Percentiles rank a stretch among this genome's conserved stretches.
These are phyloP conservation scores for Hypoxylon rickii DNA, from an alignment of 495 filamentous ascomycete species.

Conservation along the genomic window DNA sequence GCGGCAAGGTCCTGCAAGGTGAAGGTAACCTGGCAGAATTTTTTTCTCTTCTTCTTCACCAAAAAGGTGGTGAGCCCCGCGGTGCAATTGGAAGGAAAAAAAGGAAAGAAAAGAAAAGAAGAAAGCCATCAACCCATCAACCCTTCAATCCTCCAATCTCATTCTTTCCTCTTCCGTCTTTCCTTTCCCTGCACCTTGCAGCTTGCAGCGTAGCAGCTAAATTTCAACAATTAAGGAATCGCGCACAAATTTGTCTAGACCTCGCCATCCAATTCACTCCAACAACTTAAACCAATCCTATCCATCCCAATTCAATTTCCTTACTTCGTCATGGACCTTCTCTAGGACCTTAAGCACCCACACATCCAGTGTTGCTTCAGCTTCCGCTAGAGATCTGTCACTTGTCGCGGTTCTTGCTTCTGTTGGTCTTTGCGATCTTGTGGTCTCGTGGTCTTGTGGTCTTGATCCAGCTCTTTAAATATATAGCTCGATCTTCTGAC, in stretches of 20 bases:
- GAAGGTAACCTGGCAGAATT: constrained; percentile 28
- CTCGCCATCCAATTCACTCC: constrained; percentile 10
- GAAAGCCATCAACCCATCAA: no score
- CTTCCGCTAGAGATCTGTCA: constrained; percentile 14
- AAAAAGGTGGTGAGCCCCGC: constrained; percentile 24
- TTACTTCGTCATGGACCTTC: constrained; percentile 35
- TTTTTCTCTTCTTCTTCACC: no score
- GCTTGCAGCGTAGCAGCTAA: constrained; percentile 9
- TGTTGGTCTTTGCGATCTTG: not conserved
- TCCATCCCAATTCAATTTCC: not conserved
- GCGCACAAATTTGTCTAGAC: constrained; percentile 29
- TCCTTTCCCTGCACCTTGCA: constrained; percentile 12
- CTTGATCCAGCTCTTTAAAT: no score
- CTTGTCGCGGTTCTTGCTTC: constrained; percentile 1
- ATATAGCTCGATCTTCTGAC: constrained; percentile 8
- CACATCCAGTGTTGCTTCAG: constrained; percentile 1
- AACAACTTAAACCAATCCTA: not conserved
- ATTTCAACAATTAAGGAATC: constrained; percentile 18
- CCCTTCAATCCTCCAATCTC: constrained; percentile 34
- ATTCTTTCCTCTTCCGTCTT: constrained; percentile 15
- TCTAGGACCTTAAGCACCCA: constrained; percentile 21
- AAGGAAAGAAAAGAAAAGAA: no score
- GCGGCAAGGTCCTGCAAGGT: not conserved
- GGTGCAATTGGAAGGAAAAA: constrained; percentile 22
- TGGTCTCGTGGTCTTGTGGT: constrained; percentile 14